These are phyloP conservation scores for Aureobasidium sp. DNA, from an alignment of 2,329 filamentous ascomycete species.

Conservation along the genomic window DNA sequence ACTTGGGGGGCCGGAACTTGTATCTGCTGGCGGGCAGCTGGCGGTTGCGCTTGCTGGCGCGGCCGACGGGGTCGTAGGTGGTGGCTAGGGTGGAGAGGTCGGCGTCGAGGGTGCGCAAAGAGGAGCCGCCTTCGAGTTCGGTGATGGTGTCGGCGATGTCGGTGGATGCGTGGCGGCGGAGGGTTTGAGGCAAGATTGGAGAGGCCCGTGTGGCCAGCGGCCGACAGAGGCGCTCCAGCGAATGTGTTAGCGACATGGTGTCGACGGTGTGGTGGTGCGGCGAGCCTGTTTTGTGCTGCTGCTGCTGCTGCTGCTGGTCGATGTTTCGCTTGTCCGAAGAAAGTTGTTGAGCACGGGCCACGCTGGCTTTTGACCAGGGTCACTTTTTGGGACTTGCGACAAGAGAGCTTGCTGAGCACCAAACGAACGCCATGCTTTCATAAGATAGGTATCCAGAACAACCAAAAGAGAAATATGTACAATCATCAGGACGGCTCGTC, in stretches of 20 bases:
- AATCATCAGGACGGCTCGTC: background rate
- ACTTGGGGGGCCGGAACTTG: slow-evolving; percentile 89
- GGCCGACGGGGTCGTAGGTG: slow-evolving; percentile 43
- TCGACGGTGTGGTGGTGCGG: background rate
- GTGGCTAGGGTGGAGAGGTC: slow-evolving; percentile 32
- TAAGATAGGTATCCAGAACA: background rate
- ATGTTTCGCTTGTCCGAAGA: background rate
- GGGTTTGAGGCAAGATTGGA: slow-evolving; percentile 21
- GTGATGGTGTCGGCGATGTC: slow-evolving; percentile 27
- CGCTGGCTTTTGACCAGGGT: background rate
- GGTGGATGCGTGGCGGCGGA: slow-evolving; percentile 25
- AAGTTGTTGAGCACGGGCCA: slow-evolving; percentile 8
- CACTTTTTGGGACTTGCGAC: background rate
- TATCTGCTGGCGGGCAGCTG: slow-evolving; percentile 60
- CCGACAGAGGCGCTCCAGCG: slow-evolving; percentile 10
- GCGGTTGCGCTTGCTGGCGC: slow-evolving; percentile 36
- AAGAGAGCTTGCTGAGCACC: background rate
- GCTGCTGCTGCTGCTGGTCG: too few species aligned
- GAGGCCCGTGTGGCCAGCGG: background rate
- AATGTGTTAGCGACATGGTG: slow-evolving; percentile 11
- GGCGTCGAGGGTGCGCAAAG: slow-evolving; percentile 34
- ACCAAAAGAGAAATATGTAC: background rate
- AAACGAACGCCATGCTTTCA: background rate
- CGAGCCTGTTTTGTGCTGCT: background rate
- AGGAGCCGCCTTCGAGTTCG: slow-evolving; percentile 44